phyloP scores from a whole-genome alignment of 2,329 filamentous ascomycete species.

The Trichoderma koningiopsis region DNA sequence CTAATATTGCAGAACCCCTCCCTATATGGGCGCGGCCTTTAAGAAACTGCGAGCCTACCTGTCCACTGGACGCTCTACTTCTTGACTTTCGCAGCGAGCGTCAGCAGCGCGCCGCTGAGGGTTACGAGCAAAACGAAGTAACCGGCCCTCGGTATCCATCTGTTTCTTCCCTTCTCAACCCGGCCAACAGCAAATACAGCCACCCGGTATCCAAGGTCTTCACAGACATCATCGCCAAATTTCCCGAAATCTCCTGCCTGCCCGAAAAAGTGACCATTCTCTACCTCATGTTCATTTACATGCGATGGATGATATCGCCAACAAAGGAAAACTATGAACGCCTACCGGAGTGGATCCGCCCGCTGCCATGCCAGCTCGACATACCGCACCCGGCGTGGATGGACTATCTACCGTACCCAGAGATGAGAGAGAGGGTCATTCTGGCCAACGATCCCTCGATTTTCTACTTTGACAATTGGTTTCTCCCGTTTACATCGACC shows the following conservation, averaged over 20 bases:
- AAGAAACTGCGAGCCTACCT: slow-evolving; percentile 68
- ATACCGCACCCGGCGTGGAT: slow-evolving; percentile 77
- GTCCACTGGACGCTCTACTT: slow-evolving; percentile 76
- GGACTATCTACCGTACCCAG: slow-evolving; percentile 78
- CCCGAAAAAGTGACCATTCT: slow-evolving; percentile 82
- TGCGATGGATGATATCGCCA: slow-evolving; percentile 83
- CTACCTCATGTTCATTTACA: slow-evolving; percentile 83
- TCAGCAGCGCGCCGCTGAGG: slow-evolving; percentile 65
- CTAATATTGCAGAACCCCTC: background rate
- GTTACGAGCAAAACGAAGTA: slow-evolving; percentile 64
- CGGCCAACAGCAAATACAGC: slow-evolving; percentile 60
- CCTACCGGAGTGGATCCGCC: slow-evolving; percentile 72
- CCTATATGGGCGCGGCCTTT: slow-evolving; percentile 43
- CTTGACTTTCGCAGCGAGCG: slow-evolving; percentile 76
- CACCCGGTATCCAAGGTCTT: slow-evolving; percentile 84
- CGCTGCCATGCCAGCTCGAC: slow-evolving; percentile 66
- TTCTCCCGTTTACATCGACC: slow-evolving; percentile 77
- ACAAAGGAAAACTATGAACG: slow-evolving; percentile 78
- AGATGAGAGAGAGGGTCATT: slow-evolving; percentile 69
- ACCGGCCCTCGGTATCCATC: slow-evolving; percentile 79
- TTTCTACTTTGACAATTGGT: slow-evolving; percentile 77
- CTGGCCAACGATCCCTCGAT: slow-evolving; percentile 49
- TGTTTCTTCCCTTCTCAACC: slow-evolving; percentile 76
- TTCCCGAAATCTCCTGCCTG: slow-evolving; percentile 74
- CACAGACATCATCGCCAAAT: slow-evolving; percentile 81